These are phyloP conservation scores for Fragosphaeria purpurea DNA, from an alignment of 2,329 filamentous ascomycete genomes.

Conservation along the genomic window DNA sequence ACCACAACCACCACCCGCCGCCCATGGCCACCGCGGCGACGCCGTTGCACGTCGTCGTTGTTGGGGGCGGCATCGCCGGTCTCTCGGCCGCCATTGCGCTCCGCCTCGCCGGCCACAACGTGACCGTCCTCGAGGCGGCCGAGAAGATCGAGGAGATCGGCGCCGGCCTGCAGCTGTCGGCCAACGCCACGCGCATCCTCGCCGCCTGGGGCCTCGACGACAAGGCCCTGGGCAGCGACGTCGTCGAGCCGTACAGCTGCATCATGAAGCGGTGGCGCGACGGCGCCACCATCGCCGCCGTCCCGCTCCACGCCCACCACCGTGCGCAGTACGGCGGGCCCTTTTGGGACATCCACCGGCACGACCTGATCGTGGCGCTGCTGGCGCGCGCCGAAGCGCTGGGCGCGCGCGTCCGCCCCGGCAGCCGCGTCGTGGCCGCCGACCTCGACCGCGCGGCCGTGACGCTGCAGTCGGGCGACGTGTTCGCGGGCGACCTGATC, in stretches of 20 bases:
- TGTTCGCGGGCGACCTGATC: constrained; percentile 1
- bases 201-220: constrained; percentile 4
- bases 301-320: constrained; percentile 1
- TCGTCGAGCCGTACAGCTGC: constrained; percentile 7
- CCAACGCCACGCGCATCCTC: constrained; percentile 6
- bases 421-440: constrained; percentile 3
- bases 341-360: constrained; percentile 9
- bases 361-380: constrained; percentile 8
- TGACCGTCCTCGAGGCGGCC: constrained; percentile 5
- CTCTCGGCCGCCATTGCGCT: constrained; percentile 7
- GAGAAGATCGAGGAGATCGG: constrained; percentile 9
- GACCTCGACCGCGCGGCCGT: constrained; percentile 4
- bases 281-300: constrained; percentile 2
- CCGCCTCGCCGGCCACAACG: constrained; percentile 5
- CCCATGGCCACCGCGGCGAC: not conserved
- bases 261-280: constrained; percentile 6
- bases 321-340: constrained; percentile 5
- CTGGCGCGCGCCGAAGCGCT: constrained; percentile 2
- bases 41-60: not conserved
- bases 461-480: not conserved
- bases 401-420: constrained; percentile 2
- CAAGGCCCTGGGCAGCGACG: constrained; percentile 2
- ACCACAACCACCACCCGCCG: too few species aligned
- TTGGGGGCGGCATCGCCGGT: constrained; percentile 8
- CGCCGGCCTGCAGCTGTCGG: constrained; percentile 5